Base-by-base conservation (phyloP, 345 rosid species). In the Murraya paniculata region DNA sequence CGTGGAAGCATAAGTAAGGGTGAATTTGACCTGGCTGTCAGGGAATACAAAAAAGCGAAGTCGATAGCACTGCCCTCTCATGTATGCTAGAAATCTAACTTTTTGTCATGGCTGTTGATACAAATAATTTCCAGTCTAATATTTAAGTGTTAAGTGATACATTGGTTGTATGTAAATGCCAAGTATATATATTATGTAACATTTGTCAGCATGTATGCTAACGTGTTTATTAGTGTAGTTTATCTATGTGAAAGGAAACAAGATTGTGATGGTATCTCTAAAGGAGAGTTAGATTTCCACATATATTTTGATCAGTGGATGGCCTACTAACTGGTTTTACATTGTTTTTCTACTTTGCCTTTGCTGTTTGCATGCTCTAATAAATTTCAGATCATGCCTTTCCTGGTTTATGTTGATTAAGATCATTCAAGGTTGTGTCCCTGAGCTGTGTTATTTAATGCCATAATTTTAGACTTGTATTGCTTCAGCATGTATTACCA, bases 11-110 rank as follows among this genome's bases (percentile, higher is more conserved):
- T 96, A 77, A 87, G 95, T 80, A 96, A 94, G 92, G 98, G 99
- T 74, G 98, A 94, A 91, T 89, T 90, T 70, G 99, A 96, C 85
- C 80, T 96, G 88, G 98, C 98, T 35, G 98, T 94, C 77, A 90
- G 99, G 82, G 99, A 96, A 84, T 94, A 96, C 89, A 94, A 92
- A 86, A 96, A 94, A 85, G 99, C 99, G 71, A 96, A 96, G 84
- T 96, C 97, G 56, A 91, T 96, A 81, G 94, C 97, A 82, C 91
- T 96, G 73, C 98, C 98, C 62, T 92, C 98, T 77, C 97, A 96
- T 82, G 99, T 95, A 90, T 78, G 97, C 73, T 77, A 77, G 64
- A 70, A 58, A 48, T 48, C 50, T 71, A n/a, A 68, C 58, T 73
- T 57, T 55, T 64, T 66, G 28, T 78, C 30, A 30, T 79, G 39